These are phyloP conservation scores for Sclerotiophoma versabilis DNA, from an alignment of 2,329 filamentous ascomycete genomes.

Conservation along the genomic window DNA sequence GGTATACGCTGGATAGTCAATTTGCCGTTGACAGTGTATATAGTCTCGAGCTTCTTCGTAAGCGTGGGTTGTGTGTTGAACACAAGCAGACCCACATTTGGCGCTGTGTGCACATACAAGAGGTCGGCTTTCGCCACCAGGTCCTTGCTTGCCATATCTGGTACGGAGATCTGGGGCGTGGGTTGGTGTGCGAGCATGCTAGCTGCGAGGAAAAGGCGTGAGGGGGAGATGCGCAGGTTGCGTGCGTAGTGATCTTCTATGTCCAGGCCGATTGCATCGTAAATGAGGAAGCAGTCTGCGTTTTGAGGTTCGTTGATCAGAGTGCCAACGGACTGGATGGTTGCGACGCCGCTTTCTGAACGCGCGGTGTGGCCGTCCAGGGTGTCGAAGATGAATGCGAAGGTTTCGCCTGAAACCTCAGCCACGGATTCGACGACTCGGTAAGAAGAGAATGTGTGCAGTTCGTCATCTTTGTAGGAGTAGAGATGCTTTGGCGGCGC, in stretches of 20 bases:
- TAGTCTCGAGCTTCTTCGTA: constrained; percentile 6
- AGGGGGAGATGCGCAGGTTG: constrained; percentile 13
- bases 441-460: constrained; percentile 24
- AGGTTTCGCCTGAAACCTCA: constrained; percentile 24
- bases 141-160: constrained; percentile 9
- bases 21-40: constrained; percentile 19
- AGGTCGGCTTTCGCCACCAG: constrained; percentile 22
- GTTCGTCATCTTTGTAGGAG: constrained; percentile 26
- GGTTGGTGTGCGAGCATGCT: constrained; percentile 34
- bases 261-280: constrained; percentile 26
- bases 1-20: constrained; percentile 10
- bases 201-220: constrained; percentile 12
- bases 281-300: constrained; percentile 19
- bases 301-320: constrained; percentile 19
- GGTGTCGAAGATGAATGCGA: constrained; percentile 29
- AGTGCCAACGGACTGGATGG: constrained; percentile 20
- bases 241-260: constrained; percentile 26
- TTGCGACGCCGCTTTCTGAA: constrained; percentile 25
- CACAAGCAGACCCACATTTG: constrained; percentile 8
- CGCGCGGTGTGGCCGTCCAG: constrained; percentile 31
- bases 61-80: constrained; percentile 20
- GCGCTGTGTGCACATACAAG: constrained; percentile 8
- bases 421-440: constrained; percentile 25
- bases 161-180: constrained; percentile 21
- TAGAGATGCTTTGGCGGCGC: constrained; percentile 28